phyloP scores from a whole-genome alignment of 768 basidiomycete genomes.

The Serendipita indica region DNA sequence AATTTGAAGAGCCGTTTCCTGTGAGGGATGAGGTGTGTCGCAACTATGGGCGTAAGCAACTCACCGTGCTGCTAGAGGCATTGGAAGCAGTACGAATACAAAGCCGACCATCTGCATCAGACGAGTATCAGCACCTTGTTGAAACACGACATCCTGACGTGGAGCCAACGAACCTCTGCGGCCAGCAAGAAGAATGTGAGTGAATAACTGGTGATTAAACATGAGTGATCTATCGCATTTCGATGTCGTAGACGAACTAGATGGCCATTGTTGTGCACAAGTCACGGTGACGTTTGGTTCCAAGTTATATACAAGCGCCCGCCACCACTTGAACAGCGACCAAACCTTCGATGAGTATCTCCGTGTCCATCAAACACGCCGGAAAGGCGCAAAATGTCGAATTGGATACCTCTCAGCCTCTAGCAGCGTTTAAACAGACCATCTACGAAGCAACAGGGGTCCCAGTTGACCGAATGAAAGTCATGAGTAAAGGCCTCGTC shows the following conservation, averaged over 20 bases:
- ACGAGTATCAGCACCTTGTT: too few relatives aligned
- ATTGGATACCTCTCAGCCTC: slow-evolving; percentile 58
- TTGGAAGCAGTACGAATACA: background rate
- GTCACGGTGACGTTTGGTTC: slow-evolving; percentile 10
- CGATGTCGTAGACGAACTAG: slow-evolving; percentile 24
- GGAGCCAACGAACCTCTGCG: slow-evolving; percentile 36
- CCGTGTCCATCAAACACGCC: slow-evolving; percentile 81
- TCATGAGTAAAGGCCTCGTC: slow-evolving; percentile 86
- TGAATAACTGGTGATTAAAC: slow-evolving; percentile 40
- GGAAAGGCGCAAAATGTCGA: slow-evolving; percentile 60
- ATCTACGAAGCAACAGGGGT: slow-evolving; percentile 75
- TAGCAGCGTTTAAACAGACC: slow-evolving; percentile 64
- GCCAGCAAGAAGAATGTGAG: slow-evolving; percentile 71
- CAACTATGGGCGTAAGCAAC: background rate
- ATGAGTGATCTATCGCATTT: background rate
- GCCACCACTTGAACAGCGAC: slow-evolving; percentile 1
- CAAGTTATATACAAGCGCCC: background rate
- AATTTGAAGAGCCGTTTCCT: slow-evolving; percentile 55
- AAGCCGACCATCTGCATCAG: background rate
- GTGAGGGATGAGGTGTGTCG: slow-evolving; percentile 21
- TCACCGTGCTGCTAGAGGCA: background rate
- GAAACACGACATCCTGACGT: slow-evolving; percentile 21
- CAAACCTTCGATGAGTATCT: slow-evolving; percentile 40
- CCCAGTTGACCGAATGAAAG: slow-evolving; percentile 85
- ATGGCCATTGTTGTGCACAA: slow-evolving; percentile 29